Evolutionary conservation across 305 asterid genomes (phyloP), one percentile per base, ranked within the genome.

Genomic region (Nicotiana rustica): DNA sequence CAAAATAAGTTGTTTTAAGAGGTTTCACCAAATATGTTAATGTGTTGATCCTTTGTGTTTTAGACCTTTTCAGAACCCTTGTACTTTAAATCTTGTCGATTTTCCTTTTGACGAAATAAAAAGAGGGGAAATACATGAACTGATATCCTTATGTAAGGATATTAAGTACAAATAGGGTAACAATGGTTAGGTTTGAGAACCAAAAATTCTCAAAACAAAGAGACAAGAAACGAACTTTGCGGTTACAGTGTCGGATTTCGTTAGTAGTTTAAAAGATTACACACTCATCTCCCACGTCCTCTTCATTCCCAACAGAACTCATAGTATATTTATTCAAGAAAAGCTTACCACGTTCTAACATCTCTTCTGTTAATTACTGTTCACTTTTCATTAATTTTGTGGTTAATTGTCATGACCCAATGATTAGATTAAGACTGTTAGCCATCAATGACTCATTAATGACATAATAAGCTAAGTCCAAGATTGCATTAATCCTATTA

Each of bases 181-280:
- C 77, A 56, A 67, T 66, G 33, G 79, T 83, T 77, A 36, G 85
- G 85, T 78, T 78, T 52, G 10, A 60, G 62, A 66, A 62, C 61
- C 21, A 62, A 49, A 38, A 66, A 17, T 21, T 1, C 38, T 25
- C 49, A 57, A 69, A 68, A 44, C 10, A 47, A 13, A 21, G 85
- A 69, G 93, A 89, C 91, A 88, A 87, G 68, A 84, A 78, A 81
- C 91, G 85, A 85, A 57, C 15, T 85, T 80, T 29, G 33, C 80
- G 92, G 88, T 83, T 83, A 88, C 85, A 2, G 2, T 91, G 97
- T 91, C 90, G 90, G 94, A 33, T 71, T 69, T 79, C 79, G 57
- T 78, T 41, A 79, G 75, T 62, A 35, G 57, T 68, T 60, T 25
- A 56, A 62, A 75, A 84, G 77, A 77, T 82, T 82, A 80, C 36